phyloP scores from a whole-genome alignment of 2,329 filamentous ascomycete genomes.

The Penicillium frequentans region DNA sequence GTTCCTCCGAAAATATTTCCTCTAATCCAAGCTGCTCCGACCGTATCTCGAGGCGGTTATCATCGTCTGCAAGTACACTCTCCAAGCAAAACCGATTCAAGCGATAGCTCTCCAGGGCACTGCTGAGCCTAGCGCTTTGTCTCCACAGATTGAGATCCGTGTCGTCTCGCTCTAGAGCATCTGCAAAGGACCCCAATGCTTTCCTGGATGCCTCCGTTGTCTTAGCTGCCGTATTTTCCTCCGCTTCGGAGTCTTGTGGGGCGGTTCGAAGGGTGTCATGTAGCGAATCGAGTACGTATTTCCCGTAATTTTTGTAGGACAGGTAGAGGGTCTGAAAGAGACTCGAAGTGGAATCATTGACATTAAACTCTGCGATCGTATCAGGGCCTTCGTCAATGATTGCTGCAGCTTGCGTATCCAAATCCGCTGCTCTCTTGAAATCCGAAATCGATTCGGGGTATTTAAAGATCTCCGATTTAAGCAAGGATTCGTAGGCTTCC shows the following conservation, averaged over 20 bases:
- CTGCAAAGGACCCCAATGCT: conserved; percentile 57
- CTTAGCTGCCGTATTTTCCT: conserved; percentile 15
- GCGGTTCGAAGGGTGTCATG: conserved; percentile 49
- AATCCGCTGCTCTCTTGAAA: conserved; percentile 68
- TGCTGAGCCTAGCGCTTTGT: conserved; percentile 58
- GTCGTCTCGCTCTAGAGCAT: conserved; percentile 65
- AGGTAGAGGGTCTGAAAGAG: conserved; percentile 88
- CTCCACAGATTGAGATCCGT: conserved; percentile 65
- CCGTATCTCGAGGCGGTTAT: conserved; percentile 55
- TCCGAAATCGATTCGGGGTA: conserved; percentile 86
- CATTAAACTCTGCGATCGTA: conserved; percentile 53
- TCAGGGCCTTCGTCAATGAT: conserved; percentile 21
- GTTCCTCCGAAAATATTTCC: conserved; percentile 54
- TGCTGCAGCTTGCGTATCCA: conserved; percentile 34
- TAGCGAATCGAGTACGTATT: conserved; percentile 80
- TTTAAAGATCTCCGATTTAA: conserved; percentile 89
- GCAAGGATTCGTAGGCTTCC: conserved; percentile 79
- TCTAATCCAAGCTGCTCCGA: conserved; percentile 60
- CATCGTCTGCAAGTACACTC: conserved; percentile 62
- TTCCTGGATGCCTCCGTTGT: conserved; percentile 39
- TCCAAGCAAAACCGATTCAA: conserved; percentile 63
- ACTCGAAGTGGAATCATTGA: conserved; percentile 72
- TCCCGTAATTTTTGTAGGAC: conserved; percentile 92
- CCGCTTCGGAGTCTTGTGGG: conserved; percentile 14
- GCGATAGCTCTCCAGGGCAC: conserved; percentile 58